Base-by-base conservation (phyloP, 352 stramenopile species). In the Phytophthora syringae region DNA sequence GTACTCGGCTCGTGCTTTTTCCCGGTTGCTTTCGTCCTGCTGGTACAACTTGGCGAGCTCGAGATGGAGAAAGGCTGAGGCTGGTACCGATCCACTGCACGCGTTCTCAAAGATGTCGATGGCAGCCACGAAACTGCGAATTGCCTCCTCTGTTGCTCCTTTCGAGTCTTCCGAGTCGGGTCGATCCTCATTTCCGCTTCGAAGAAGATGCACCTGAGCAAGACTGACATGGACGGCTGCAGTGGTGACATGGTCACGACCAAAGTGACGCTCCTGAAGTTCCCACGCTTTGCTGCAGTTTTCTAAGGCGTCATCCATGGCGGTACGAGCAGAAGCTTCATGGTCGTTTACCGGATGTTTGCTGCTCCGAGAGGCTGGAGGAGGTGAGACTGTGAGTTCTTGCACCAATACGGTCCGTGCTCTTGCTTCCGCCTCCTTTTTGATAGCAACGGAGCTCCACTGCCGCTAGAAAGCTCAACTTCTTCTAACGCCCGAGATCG, bases 251-350 rank as follows among this genome's bases (percentile, higher is more conserved):
- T 92, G 81, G 1, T 86, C 78, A 1, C 63, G 58, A n/a, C 84
- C 81, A 50, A 68, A 70, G 15, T 76, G 60, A 18, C 64, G 47
- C 44, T 92, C 78, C 24, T 90, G 80, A 3, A 92, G 44, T 16
- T 75, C 74, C 80, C 80, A 92, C 4, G 82, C 80, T 45, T 88
- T 89, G 28, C 65, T 80, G 55, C 80, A 91, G 37, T 72, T 77
- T 56, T 93, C 84, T n/a, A 89, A 50, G 0, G 82, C 84, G 10
- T 90, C 84, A 1, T 93, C 82, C 36, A 88, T 76, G 37, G 79
- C 49, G 3, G 71, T 55, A 10, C 72, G 42, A 34, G 79, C 74
- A 12, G 43, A 48, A 7, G 30, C 43, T 47, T 74, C 67, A 22
- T 60, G 42, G 28, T 70, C 49, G 16, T 44, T 43, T 4, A 39